A percentile compares a stretch with the other conserved stretches of the same genome.
Evolutionary conservation across 352 stramenopile genomes (phyloP).

Genomic region (Globisporangium spinosum): DNA sequence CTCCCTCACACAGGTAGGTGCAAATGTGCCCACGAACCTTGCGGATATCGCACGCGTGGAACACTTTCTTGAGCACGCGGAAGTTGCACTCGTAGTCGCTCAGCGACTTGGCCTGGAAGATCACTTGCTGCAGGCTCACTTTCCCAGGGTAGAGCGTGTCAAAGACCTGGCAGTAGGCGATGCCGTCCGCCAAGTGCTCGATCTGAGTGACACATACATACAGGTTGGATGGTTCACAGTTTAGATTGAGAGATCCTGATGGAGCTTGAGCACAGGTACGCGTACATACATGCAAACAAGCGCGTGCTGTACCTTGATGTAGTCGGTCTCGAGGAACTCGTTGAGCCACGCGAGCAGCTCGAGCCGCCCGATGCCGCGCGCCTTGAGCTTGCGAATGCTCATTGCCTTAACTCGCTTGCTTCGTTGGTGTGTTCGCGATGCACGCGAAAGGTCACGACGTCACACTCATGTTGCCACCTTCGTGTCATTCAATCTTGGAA

Average conservation of each 20-base stretch:
- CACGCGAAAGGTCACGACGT: not conserved
- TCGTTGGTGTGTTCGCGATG: not conserved
- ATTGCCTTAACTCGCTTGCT: conserved; percentile 22
- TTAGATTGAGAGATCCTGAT: not conserved
- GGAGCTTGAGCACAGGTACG: not conserved
- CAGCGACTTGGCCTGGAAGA: conserved; percentile 49
- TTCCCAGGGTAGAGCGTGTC: conserved; percentile 69
- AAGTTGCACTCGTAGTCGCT: conserved; percentile 70
- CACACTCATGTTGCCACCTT: not conserved
- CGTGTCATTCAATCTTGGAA: not conserved
- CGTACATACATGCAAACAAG: not conserved
- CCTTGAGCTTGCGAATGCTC: conserved; percentile 77
- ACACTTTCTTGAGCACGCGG: conserved; percentile 43
- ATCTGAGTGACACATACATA: conserved; percentile 23
- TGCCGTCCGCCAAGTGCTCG: conserved; percentile 73
- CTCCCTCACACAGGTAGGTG: not conserved
- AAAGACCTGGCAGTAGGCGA: conserved; percentile 78
- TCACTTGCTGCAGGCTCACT: conserved; percentile 50
- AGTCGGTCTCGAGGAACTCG: conserved; percentile 78
- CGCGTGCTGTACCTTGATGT: conserved; percentile 51
- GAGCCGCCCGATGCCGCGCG: conserved; percentile 67
- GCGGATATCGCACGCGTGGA: conserved; percentile 57
- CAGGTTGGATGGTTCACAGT: not conserved
- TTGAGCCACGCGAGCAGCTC: conserved; percentile 79
- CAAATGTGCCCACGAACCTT: conserved; percentile 31